Evolutionary conservation across 1,284 basidiomycete genomes (phyloP), one percentile per base, ranked within the genome.

Genomic region (Puccinia sorghi): DNA sequence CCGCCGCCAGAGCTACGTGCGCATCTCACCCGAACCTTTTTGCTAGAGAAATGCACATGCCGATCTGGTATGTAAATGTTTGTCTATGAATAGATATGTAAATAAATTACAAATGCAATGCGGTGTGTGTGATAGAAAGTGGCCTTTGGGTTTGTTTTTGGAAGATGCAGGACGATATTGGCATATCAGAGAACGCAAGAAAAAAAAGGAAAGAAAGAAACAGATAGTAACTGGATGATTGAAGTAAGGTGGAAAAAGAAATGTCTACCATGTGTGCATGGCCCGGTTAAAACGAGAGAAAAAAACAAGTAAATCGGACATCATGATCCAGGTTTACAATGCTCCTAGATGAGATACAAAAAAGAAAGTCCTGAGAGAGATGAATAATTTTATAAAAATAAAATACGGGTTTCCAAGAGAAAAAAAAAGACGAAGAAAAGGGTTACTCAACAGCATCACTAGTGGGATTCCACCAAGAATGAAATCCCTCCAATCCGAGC

Each of bases 401-500:
- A 32, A 32, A 32, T 32, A 32, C 32, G 32, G 27, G 27, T 13
- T 32, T 5, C 11, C 3, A 59, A 59, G 15, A 20, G 25, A 37
- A 37, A 11, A 64, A 22, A 41, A 41, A 22, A 57, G 27, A 9
- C 12, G 27, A 11, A 39, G 6, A 64, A 20, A 66, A 13, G 9
- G 15, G 27, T 32, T 32, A 70, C 75, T 69, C 48, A 78, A 78
- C 75, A 59, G 75, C 75, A 78, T 78, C 75, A 52, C 11, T 59
- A 8, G 41, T 48, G 1, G 75, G 66, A 70, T 78, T 78, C 75
- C 75, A 78, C 75, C 75, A 78, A 3, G 75, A 70, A 37, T 70
- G 48, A 6, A 22, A 25, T 1, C 50, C 75, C 52, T 69, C 48
- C 4, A 83, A 52, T 0, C 81, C 80, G 15, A 83, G 67, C 3